Evolutionary conservation across 441 rosid genomes (phyloP).

Genomic region (Syzygium syzygioides): DNA sequence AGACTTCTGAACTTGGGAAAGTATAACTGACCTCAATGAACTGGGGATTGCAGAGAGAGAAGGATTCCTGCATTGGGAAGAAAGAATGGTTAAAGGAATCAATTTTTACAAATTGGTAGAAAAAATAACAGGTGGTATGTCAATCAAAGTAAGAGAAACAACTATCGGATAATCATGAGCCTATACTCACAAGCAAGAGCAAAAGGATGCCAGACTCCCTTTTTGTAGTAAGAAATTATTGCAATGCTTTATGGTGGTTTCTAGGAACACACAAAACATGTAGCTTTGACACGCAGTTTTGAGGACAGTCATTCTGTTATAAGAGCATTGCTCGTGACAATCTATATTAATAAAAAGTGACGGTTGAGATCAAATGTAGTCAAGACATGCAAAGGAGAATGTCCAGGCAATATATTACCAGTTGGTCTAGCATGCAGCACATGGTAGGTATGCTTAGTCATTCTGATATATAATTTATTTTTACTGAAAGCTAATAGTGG

Average conservation of each 20-base stretch:
- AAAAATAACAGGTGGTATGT: not conserved
- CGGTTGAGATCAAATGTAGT: not conserved
- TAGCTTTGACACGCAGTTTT: not conserved
- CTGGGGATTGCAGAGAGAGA: constrained; percentile 74
- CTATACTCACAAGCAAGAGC: not conserved
- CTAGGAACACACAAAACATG: not conserved
- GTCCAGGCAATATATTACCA: not conserved
- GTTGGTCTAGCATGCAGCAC: not conserved
- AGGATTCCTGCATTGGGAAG: constrained; percentile 54
- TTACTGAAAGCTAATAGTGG: not conserved
- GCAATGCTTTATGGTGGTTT: not conserved
- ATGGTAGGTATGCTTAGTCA: not conserved
- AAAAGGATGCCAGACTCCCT: not conserved
- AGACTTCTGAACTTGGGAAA: not conserved
- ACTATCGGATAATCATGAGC: not conserved
- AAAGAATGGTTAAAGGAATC: constrained; percentile 1
- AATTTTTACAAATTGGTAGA: not conserved
- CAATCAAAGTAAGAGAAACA: not conserved
- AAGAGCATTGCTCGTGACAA: not conserved
- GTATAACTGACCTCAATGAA: constrained; percentile 56
- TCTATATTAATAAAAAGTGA: not conserved
- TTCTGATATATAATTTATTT: not conserved
- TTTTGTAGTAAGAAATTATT: not conserved
- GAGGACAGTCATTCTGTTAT: not conserved
- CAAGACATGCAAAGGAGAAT: not conserved